Evolutionary conservation across 805 yeast species (phyloP), one percentile per base, ranked within the genome.

Genomic region (Ogataea degrootiae): DNA sequence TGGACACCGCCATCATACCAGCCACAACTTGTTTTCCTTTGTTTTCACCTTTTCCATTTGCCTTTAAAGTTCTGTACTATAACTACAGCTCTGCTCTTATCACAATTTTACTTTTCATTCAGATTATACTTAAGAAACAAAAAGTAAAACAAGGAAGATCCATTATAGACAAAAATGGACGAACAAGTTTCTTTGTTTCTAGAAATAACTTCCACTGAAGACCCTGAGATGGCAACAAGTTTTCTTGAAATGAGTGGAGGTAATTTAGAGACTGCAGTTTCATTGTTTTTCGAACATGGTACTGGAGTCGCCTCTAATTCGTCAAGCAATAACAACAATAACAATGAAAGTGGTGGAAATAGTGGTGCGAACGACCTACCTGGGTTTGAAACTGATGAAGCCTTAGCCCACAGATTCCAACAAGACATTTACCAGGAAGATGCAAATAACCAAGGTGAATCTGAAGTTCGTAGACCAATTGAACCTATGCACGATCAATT

Each of bases 261-360:
- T 41, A 80, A 88, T 62, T 62, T 92, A 34, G 96, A 91, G 48
- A 77, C 81, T 19, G 98, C 99, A 0, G 87, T 94, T 7, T 80
- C 89, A 14, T 70, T 94, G 39, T 94, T 70, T 65, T 83, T 86
- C 68, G 98, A 94, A 55, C 77, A 76, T 54, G 83, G 83, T 26
- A 53, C 67, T 7, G 66, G 72, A 47, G 65, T 41, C 15, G 51
- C 43, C 34, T 23, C 16, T 17, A 39, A 19, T 39, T 19, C 22
- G 35, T 19, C 44, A 34, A 11, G 26, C 37, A 15, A 34, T 21
- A 34, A 72, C 22, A 39, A 26, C 70, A 41, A 45, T 33, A 39
- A 41, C 14, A 37, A 40, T 36, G 50, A 48, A 6, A 41, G 38
- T 3, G 41, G 34, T 34, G 26, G 7, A 29, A 33, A 23, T 16